Evolutionary conservation across 495 filamentous ascomycete species (phyloP).

Genomic region (Jackrogersella multiformis): DNA sequence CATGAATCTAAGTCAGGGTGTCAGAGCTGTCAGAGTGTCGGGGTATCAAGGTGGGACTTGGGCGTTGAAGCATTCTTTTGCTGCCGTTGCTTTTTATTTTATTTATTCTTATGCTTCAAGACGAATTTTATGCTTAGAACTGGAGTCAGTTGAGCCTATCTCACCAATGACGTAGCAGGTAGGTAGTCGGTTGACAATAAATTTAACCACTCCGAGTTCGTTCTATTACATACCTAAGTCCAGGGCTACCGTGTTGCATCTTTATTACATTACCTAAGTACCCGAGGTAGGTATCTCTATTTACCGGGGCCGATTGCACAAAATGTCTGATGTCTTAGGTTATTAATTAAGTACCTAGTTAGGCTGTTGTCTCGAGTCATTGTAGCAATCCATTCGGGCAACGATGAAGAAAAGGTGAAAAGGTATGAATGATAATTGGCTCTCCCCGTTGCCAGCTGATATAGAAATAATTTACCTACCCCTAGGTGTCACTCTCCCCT

Average conservation of each 20-base stretch:
- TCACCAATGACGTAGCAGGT: conserved; percentile 43
- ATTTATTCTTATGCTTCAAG: not conserved
- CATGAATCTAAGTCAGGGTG: conserved; percentile 20
- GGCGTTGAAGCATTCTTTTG: conserved; percentile 30
- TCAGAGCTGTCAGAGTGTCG: too few species aligned
- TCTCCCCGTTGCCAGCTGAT: conserved; percentile 25
- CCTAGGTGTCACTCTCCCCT: not conserved
- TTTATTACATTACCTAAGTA: not conserved
- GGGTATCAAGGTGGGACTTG: conserved; percentile 32
- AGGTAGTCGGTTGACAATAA: conserved; percentile 24
- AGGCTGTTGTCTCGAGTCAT: conserved; percentile 24
- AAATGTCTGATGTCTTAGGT: conserved; percentile 28
- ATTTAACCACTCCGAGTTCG: not conserved
- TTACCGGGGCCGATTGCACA: too few species aligned
- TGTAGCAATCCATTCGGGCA: not conserved
- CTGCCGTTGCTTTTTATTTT: not conserved
- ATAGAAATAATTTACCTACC: conserved; percentile 15
- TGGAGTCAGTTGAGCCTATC: conserved; percentile 17
- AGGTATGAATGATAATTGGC: conserved; percentile 20
- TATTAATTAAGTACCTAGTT: not conserved
- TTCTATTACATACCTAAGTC: not conserved
- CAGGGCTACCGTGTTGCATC: not conserved
- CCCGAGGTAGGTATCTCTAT: too few species aligned
- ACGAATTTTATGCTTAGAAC: conserved; percentile 12
- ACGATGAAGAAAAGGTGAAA: conserved; percentile 9